Percentiles rank a stretch among this genome's conserved stretches.
These are phyloP conservation scores for Solanum pimpinellifolium DNA, from an alignment of 257 asterid genomes.

Conservation along the genomic window DNA sequence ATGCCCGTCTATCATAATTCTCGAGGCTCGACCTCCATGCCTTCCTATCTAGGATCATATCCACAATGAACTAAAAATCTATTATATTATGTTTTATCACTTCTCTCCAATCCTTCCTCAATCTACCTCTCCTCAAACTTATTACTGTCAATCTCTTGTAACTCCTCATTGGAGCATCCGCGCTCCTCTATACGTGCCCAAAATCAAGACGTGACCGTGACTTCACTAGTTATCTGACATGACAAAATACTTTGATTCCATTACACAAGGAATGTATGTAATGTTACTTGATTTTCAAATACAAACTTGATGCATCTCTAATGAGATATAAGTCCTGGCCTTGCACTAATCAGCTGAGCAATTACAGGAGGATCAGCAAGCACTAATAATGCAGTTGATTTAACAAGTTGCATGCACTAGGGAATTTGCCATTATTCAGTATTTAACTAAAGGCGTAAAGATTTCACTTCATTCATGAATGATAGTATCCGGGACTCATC, in stretches of 20 bases:
- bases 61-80: neutral
- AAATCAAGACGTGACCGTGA: neutral
- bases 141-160: neutral
- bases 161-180: neutral
- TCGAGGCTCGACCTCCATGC: neutral
- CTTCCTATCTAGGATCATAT: neutral
- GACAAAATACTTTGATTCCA: neutral
- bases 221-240: neutral
- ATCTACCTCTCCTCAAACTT: neutral
- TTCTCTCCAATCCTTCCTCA: neutral
- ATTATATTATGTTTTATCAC: neutral
- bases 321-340: neutral
- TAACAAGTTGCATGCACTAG: neutral
- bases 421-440: neutral
- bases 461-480: constrained; percentile 55
- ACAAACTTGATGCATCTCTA: neutral
- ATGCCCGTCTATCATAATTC: neutral
- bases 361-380: neutral
- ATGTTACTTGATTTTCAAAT: neutral
- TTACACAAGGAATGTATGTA: neutral
- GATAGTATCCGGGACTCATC: constrained; percentile 48
- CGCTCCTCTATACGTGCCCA: neutral
- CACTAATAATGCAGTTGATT: neutral
- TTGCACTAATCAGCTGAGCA: neutral
- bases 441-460: constrained; percentile 26